Conservation (phyloP, 495 filamentous ascomycete species). For the Chaetomium cochliodes region DNA sequence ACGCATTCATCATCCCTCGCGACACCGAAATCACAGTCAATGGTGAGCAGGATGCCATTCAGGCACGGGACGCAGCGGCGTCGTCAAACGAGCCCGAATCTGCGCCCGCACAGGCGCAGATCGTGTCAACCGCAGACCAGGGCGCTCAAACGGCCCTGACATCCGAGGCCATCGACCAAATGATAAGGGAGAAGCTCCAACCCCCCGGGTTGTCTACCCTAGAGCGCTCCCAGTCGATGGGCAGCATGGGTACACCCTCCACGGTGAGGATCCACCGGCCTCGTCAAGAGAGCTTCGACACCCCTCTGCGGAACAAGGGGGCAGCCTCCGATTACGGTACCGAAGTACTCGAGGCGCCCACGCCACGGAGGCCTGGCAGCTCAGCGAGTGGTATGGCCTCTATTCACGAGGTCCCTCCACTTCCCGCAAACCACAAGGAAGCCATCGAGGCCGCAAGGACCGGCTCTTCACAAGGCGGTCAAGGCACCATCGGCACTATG, state of each 20-base stretch:
- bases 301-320: constrained; percentile 38
- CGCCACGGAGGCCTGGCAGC: constrained; percentile 62
- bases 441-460: constrained; percentile 74
- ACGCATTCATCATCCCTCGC: constrained; percentile 50
- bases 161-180: constrained; percentile 65
- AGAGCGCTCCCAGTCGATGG: constrained; percentile 26
- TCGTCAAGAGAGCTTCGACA: constrained; percentile 44
- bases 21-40: constrained; percentile 28
- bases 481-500: constrained; percentile 60
- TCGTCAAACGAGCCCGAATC: constrained; percentile 39
- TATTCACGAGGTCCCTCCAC: constrained; percentile 55
- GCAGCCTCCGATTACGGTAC: constrained; percentile 29
- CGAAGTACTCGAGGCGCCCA: constrained; percentile 25
- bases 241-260: constrained; percentile 34
- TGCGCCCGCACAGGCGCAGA: constrained; percentile 37
- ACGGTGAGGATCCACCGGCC: constrained; percentile 39
- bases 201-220: constrained; percentile 32
- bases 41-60: constrained; percentile 26
- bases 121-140: constrained; percentile 57
- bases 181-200: constrained; percentile 51
- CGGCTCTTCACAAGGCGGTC: constrained; percentile 46
- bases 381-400: constrained; percentile 56
- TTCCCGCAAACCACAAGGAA: constrained; percentile 79
- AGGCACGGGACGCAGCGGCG: constrained; percentile 37
- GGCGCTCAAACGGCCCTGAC: constrained; percentile 73